Percentiles rank a stretch among this genome's conserved stretches.
Conservation (phyloP, 306 rosid genomes). For the Castanea crenata region DNA sequence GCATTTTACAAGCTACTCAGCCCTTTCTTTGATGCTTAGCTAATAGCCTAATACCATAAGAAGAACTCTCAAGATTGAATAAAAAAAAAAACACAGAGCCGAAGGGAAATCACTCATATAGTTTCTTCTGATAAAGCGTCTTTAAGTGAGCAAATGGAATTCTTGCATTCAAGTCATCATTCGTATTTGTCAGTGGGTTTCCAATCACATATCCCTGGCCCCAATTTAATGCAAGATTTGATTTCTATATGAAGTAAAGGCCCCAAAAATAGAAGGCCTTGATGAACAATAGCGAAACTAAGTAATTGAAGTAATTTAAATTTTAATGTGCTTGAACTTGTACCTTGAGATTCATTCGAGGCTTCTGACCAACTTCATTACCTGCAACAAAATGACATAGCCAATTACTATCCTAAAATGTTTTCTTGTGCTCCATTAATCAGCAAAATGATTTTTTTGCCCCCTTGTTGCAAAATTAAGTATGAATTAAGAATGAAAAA, state of each 20-base stretch:
- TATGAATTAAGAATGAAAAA: not conserved
- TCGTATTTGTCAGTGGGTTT: not conserved
- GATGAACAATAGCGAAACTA: not conserved
- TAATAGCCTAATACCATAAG: too few species aligned
- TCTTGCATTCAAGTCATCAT: not conserved
- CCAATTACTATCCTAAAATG: too few species aligned
- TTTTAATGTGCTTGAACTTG: too few species aligned
- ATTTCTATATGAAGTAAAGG: not conserved
- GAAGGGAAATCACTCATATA: constrained; percentile 8
- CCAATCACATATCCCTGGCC: constrained; percentile 24
- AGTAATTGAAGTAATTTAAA: not conserved
- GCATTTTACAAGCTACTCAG: not conserved
- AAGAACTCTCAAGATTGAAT: too few species aligned
- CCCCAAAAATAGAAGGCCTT: not conserved
- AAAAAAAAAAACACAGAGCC: too few species aligned
- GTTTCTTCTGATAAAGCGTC: constrained; percentile 12
- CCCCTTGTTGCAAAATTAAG: too few species aligned
- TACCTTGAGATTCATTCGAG: not conserved
- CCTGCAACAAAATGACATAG: not conserved
- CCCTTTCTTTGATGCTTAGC: too few species aligned
- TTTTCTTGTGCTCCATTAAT: too few species aligned
- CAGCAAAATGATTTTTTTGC: too few species aligned
- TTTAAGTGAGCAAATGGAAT: constrained; percentile 7
- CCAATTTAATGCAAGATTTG: not conserved
- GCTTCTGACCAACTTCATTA: not conserved